Base-by-base conservation (phyloP, 768 basidiomycete species). In the Leccinum truebloodii region DNA sequence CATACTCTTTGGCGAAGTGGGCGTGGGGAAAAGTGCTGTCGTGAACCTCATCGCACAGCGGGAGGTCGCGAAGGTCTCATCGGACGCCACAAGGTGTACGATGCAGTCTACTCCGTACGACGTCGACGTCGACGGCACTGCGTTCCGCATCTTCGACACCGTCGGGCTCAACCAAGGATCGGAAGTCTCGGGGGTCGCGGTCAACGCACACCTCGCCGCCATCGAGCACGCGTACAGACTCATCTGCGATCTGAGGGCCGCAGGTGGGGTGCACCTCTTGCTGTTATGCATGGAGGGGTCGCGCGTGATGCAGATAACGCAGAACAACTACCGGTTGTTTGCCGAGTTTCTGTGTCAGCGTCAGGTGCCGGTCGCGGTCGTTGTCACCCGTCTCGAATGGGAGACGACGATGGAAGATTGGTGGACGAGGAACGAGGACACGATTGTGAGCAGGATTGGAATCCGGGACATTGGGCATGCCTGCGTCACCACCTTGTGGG, bases 241-340 rank as follows among this genome's bases (percentile, higher is more conserved):
- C 28, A 63, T 80, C 46, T 39, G 52, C 24, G 59, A 46, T 4
- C 64, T 78, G n/a, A 28, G 54, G 2, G 20, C 20, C 0, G 26
- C 37, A 7, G 73, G 67, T 12, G 78, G 78, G 18, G 61, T 79
- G 20, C 73, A 67, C 58, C 75, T 79, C 14, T 71, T 80, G 7
- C 64, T 79, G 1, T 78, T 71, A 54, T 71, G 71, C 59, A 69
- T 79, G 67, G 72, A 73, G 1, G 74, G 67, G 1, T 61, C 73
- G 52, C 68, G 41, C 0, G 41, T 79, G 58, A 73, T 63, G 22
- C 64, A 69, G 16, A 60, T 67, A 0, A 60, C 67, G 28, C 64
- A 65, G 48, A 68, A 69, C 62, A 79, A 78, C 54, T 79, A 76
- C 63, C 59, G 61, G 32, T 51, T 78, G 13, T 77, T 78, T 60